phyloP scores from a whole-genome alignment of 345 rosid species.

The Anastatica hierochuntica region DNA sequence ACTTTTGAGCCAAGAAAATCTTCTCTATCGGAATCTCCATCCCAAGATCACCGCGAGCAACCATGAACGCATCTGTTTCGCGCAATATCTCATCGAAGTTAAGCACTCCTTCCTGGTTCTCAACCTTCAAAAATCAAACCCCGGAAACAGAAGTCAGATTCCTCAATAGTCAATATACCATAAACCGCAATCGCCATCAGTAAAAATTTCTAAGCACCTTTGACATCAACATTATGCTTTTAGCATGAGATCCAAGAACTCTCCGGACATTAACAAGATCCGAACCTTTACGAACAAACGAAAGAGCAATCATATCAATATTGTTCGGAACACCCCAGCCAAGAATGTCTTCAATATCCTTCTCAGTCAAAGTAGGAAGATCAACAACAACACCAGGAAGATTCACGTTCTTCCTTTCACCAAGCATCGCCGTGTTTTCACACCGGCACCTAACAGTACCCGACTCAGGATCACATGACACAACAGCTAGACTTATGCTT shows the following conservation, averaged over 20 bases:
- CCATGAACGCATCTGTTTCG: conserved; percentile 13
- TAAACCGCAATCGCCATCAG: not conserved
- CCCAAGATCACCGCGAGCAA: conserved; percentile 14
- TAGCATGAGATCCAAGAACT: conserved; percentile 9
- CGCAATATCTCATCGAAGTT: conserved; percentile 14
- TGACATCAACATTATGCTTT: conserved; percentile 6
- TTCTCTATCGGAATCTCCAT: conserved; percentile 17
- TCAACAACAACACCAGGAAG: conserved; percentile 16
- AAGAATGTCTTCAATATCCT: conserved; percentile 9
- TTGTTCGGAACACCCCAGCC: conserved; percentile 14
- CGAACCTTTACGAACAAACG: conserved; percentile 11
- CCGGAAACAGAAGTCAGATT: too few species aligned
- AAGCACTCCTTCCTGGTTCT: conserved; percentile 16
- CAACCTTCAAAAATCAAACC: conserved; percentile 5
- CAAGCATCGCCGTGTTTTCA: conserved; percentile 13
- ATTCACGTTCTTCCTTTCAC: conserved; percentile 14
- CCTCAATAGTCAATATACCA: not conserved
- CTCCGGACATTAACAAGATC: conserved; percentile 15
- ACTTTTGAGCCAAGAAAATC: conserved; percentile 16
- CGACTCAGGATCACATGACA: not conserved
- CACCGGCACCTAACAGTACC: conserved; percentile 7
- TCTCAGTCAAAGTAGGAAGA: conserved; percentile 11
- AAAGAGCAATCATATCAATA: conserved; percentile 11
- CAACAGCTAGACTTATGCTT: conserved; percentile 4
- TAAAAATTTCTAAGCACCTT: too few species aligned